Evolutionary conservation across 495 filamentous ascomycete genomes (phyloP), one percentile per base, ranked within the genome.

Genomic region (Gamarada debralockiae): DNA sequence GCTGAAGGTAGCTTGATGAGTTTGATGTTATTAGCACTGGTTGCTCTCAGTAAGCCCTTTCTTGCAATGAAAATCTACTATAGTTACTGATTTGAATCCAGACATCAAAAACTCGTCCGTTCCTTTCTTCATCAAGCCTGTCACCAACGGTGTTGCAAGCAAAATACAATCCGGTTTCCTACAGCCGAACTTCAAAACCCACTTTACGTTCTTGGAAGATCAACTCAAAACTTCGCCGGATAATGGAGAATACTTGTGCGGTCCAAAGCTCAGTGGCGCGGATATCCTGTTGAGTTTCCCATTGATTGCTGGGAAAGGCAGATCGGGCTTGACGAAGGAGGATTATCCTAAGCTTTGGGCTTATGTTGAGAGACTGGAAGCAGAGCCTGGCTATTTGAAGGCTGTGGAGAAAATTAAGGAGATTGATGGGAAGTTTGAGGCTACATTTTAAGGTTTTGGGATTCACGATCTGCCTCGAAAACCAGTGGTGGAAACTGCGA

Each of bases 111-210:
- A 78, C 12, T 68, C 81, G 3, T 78, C 82, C 0, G 69, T 88
- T 5, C 90, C 90, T 2, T 95, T 96, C 78, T 90, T 96, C 74
- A 71, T 97, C 64, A 85, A 84, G 37, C 89, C 88, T 15, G 77
- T 97, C 52, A 85, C 87, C 7, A 63, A 69, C 14, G 64, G 76
- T 15, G 80, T 96, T 13, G 81, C 82, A 33, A 67, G 70, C 52
- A 80, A 83, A 25, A 70, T 96, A 23, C 71, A 83, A 23, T 61
- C 69, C 2, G 61, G 59, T 9, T 90, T 83, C 60, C 66, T 95
- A 24, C 66, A 74, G 6, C 82, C 82, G 17, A 85, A 89, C 43
- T 69, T 87, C 38, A 71, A 78, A 39, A 72, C 72, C 12, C 78
- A 93, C 45, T 77, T 92, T 23, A 67, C 65, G 10, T 92, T 95